Base-by-base conservation (phyloP, 345 rosid species). In the Geranium rotundifolium region DNA sequence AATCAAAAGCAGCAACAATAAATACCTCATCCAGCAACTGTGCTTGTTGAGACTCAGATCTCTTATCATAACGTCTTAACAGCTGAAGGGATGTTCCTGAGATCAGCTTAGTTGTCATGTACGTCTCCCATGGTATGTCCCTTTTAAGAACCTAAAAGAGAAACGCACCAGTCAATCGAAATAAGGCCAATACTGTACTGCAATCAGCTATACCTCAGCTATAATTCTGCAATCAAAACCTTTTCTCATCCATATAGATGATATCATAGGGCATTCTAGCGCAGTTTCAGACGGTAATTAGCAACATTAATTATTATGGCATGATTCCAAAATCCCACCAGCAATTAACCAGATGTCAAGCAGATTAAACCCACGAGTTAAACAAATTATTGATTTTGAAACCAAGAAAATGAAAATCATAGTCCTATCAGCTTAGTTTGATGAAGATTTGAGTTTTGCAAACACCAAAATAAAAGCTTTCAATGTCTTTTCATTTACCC, bases 61-160 rank as follows among this genome's bases (percentile, higher is more conserved):
- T 84, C 37, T 86, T 88, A 66, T 93, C 99, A 67, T 82, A 93
- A 23, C 96, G 88, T 82, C 96, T 86, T 63, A 93, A 63, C 63
- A 77, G 85, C 78, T 86, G 99, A 70, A 93, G 96, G 73, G 82
- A 88, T 5, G 92, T 78, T 52, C 87, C 90, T 10, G 97, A 81
- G 58, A 93, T 83, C 71, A 93, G 85, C 82, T 90, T 85, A 27
- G 99, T 93, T 55, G 84, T 76, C 96, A 82, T 82, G 78, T 93
- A 93, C n/a, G 97, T 82, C 81, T 88, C 97, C 99, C 97, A 90
- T 63, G 99, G 99, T 75, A 93, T 93, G 60, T 88, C 99, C 77
- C 99, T 82, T 82, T 72, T 82, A 77, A 93, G 73, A 52, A 90
- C 97, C 99, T 91, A 65, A 65, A 67, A 60, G 7, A 39, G 19